A percentile compares a stretch with the other conserved stretches of the same genome.
Conservation (phyloP, 179 eudicot species). For the Camellia oleifera region DNA sequence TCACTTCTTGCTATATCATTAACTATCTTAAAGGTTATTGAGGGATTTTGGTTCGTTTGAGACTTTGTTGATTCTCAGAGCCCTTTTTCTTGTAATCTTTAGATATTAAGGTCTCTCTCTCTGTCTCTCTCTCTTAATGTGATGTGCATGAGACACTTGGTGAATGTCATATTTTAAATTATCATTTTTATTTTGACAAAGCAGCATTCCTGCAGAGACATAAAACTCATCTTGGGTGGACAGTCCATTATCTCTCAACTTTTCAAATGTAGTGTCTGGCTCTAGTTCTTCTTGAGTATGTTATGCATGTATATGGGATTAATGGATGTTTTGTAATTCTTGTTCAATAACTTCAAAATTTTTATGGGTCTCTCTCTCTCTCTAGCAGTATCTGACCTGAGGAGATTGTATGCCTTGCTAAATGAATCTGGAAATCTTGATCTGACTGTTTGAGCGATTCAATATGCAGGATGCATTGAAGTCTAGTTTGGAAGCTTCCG, state of each 20-base stretch:
- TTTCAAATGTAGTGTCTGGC: background rate
- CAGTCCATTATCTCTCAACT: background rate
- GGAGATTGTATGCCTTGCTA: background rate
- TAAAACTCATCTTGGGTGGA: background rate
- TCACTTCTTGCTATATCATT: background rate
- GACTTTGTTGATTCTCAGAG: too few species aligned
- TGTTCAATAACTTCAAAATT: background rate
- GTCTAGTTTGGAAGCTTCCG: conserved; percentile 66
- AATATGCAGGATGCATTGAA: conserved; percentile 69
- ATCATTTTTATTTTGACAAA: background rate
- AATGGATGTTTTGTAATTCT: too few species aligned
- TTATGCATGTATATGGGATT: background rate
- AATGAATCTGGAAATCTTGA: background rate
- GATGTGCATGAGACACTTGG: background rate
- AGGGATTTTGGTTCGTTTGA: conserved; percentile 1
- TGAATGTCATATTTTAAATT: background rate
- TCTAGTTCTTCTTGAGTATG: background rate
- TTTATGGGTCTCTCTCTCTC: background rate
- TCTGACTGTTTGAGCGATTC: background rate
- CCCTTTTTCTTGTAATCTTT: background rate
- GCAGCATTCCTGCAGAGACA: background rate
- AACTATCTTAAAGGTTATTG: background rate
- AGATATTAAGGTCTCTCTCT: background rate
- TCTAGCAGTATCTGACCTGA: background rate
- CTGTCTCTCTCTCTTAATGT: background rate